Evolutionary conservation across 2,329 filamentous ascomycete species (phyloP).

Genomic region (Lasiodiplodia sp.): DNA sequence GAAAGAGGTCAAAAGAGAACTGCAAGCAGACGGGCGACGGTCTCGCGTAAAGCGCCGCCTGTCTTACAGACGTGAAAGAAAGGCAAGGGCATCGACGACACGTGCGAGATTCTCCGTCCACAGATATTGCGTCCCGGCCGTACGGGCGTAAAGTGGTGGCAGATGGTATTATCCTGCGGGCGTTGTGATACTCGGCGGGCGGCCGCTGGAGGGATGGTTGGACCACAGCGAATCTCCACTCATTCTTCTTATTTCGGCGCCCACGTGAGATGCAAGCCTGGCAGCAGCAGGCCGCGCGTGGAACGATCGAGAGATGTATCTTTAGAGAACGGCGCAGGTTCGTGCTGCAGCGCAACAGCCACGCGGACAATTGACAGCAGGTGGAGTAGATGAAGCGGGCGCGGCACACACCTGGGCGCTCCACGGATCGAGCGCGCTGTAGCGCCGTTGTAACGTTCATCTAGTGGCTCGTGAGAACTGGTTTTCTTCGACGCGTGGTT

Average conservation of each 20-base stretch:
- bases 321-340: not conserved
- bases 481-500: not conserved
- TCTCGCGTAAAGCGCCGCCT: constrained; percentile 24
- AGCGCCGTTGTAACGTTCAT: constrained; percentile 14
- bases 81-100: constrained; percentile 1
- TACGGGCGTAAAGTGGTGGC: constrained; percentile 4
- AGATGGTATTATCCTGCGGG: not conserved
- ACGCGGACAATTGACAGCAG: constrained; percentile 18
- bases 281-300: constrained; percentile 3
- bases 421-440: constrained; percentile 3
- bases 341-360: constrained; percentile 1
- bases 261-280: constrained; percentile 24
- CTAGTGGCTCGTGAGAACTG: constrained; percentile 13
- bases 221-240: constrained; percentile 12
- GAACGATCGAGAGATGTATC: not conserved
- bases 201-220: not conserved
- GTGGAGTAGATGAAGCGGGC: not conserved
- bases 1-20: constrained; percentile 1
- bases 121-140: not conserved
- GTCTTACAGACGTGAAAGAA: not conserved
- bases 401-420: not conserved
- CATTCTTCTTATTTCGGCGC: constrained; percentile 11
- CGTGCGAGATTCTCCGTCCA: constrained; percentile 4
- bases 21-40: constrained; percentile 5
- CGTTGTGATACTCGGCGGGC: constrained; percentile 3